Evolutionary conservation across 164 flowering plant genomes (phyloP).

Genomic region (Piper longum): DNA sequence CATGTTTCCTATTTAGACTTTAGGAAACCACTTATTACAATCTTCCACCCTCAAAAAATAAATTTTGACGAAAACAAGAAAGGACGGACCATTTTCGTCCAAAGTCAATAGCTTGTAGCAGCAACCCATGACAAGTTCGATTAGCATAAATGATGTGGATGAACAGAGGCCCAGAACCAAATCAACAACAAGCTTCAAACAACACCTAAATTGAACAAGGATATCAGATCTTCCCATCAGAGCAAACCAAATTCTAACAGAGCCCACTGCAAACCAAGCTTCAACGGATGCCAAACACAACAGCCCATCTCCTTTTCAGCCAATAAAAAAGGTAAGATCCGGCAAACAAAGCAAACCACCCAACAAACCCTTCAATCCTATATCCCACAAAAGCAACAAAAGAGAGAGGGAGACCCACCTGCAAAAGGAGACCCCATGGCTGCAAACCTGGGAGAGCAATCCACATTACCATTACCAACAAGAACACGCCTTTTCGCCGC

Average conservation of each 20-base stretch:
- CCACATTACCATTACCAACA: conserved; percentile 37
- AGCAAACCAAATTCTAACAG: background rate
- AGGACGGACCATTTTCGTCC: no score
- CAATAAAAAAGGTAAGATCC: background rate
- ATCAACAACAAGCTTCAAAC: no score
- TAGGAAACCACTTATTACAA: no score
- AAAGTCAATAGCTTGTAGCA: no score
- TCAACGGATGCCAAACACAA: background rate
- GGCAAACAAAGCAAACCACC: background rate
- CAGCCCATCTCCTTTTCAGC: background rate
- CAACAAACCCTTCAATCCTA: background rate
- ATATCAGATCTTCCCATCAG: background rate
- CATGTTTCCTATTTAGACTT: no score
- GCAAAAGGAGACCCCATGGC: conserved; percentile 30
- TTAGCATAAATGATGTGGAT: no score
- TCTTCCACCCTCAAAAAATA: no score
- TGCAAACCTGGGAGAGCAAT: conserved; percentile 4
- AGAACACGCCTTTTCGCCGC: conserved; percentile 12
- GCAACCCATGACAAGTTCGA: no score
- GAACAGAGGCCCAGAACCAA: no score
- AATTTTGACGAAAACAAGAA: no score
- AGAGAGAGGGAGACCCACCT: conserved; percentile 17
- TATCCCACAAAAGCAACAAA: background rate
- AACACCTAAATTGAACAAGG: no score
- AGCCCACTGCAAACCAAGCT: background rate